Evolutionary conservation across 164 flowering plant species (phyloP), one percentile per base, ranked within the genome.

Genomic region (Brasenia schreberi): DNA sequence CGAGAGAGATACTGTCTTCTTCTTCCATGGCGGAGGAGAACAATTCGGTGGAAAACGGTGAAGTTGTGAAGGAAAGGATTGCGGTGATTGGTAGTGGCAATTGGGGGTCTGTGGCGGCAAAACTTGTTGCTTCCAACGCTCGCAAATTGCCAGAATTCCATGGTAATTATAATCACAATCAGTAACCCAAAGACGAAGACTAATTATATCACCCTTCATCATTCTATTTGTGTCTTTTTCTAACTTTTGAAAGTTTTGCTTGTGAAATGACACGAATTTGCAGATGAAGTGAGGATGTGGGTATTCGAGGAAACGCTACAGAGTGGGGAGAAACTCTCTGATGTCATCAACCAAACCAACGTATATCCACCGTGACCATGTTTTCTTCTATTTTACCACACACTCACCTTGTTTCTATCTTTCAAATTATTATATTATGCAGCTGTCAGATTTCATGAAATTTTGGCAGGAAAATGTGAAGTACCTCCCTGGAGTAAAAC

Each of bases 201-300:
- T 45, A 45, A 45, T 45, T 12, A 45, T 7, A 45, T 5, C 53
- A 12, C 53, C 53, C 53, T n/a, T 60, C n/a, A 11, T 60, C 63
- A 1, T 60, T 17, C 63, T 60, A 6, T 60, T 19, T 17, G 1
- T 60, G 11, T 60, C 63, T 60, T 60, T 17, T 19, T 60, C 1
- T n/a, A 6, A 7, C 1, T 19, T n/a, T 23, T 23, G 27, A 23
- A 60, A n/a, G n/a, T n/a, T 6, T 9, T 60, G 63, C 3, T 6
- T 7, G 63, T 17, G 7, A 60, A 60, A n/a, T 18, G n/a, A 9
- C 19, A 6, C n/a, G n/a, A 60, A 60, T 60, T 18, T 56, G 63
- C 82, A 94, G 98, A 89, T 84, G 96, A 94, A 82, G 98, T 94
- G 69, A 82, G 86, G 80, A 91, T 94, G 97, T 94, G 98, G 98